Evolutionary conservation across 805 yeast species (phyloP), one percentile per base, ranked within the genome.

Genomic region (Torulaspora quercuum): DNA sequence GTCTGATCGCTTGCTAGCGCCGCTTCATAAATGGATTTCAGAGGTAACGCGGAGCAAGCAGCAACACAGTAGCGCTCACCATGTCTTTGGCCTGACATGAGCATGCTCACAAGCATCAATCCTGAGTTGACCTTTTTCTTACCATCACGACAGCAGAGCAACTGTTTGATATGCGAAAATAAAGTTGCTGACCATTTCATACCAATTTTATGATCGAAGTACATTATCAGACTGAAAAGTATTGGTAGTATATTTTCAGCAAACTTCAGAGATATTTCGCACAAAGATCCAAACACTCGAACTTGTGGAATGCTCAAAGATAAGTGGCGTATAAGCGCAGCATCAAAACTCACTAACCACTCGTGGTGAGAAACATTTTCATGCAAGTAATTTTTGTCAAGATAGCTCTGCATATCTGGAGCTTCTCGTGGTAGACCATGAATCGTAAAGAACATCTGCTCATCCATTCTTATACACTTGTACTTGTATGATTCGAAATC

Each of bases 61-160:
- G 39, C 21, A 1, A 17, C 25, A 25, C 51, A 55, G 4, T 36
- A 38, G 6, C 40, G 42, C 11, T 49, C 37, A 1, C 42, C 48
- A 0, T 35, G 31, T 12, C 46, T 37, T 2, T 44, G 34, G 6
- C 61, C 62, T 3, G 52, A 39, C 27, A 65, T 43, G 1, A 65
- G 18, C 27, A 61, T 33, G 4, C 45, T 49, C n/a, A 63, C 36
- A 3, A 65, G 24, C 6, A 50, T 31, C 7, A 64, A 36, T 1
- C 61, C 15, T 3, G 51, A 14, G 2, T 25, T 24, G 1, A 50
- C 18, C 31, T 50, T 50, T 14, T 35, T 39, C 4, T 29, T 16
- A 12, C 33, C 35, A 17, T 44, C 45, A 6, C 11, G 20, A 4
- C 44, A 27, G 2, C 25, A 13, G 3, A 21, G 7, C n/a, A 52